Conservation (phyloP, 23 red algal species). For the Agarophyton chilense region DNA sequence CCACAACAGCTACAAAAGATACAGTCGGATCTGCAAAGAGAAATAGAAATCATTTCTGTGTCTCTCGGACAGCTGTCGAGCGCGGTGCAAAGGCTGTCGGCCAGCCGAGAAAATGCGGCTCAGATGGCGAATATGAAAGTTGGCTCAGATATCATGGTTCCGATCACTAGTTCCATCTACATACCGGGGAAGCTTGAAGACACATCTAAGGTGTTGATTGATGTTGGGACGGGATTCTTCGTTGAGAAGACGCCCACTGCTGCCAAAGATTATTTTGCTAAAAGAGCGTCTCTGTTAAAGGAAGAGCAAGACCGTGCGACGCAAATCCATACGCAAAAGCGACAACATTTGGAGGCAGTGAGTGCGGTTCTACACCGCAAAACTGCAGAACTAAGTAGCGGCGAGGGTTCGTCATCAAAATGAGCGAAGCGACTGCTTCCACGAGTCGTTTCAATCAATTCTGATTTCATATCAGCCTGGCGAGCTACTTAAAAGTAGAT, state of each 20-base stretch:
- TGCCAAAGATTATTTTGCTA: slow-evolving; percentile 68
- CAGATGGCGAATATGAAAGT: slow-evolving; percentile 35
- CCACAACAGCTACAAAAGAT: slow-evolving; percentile 48
- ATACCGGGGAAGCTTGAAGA: slow-evolving; percentile 62
- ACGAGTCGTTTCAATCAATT: neutral
- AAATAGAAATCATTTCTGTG: slow-evolving; percentile 59
- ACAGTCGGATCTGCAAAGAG: slow-evolving; percentile 49
- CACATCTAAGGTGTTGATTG: slow-evolving; percentile 66
- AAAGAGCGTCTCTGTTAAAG: slow-evolving; percentile 59
- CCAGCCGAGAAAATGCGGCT: slow-evolving; percentile 52
- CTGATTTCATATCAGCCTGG: too few relatives aligned
- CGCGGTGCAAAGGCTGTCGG: slow-evolving; percentile 52
- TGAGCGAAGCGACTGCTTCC: neutral
- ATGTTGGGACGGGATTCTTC: slow-evolving; percentile 89
- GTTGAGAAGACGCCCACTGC: slow-evolving; percentile 64
- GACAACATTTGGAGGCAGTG: slow-evolving; percentile 84
- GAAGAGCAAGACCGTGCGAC: slow-evolving; percentile 70
- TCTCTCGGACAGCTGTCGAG: slow-evolving; percentile 53
- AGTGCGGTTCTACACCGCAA: slow-evolving; percentile 74
- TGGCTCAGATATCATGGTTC: slow-evolving; percentile 58
- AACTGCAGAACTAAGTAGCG: slow-evolving; percentile 24
- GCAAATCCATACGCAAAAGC: slow-evolving; percentile 67
- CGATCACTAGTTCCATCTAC: slow-evolving; percentile 82
- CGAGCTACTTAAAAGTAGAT: too few relatives aligned
- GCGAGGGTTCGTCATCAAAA: neutral